Base-by-base conservation (phyloP, 257 asterid species). In the Verbena officinalis region DNA sequence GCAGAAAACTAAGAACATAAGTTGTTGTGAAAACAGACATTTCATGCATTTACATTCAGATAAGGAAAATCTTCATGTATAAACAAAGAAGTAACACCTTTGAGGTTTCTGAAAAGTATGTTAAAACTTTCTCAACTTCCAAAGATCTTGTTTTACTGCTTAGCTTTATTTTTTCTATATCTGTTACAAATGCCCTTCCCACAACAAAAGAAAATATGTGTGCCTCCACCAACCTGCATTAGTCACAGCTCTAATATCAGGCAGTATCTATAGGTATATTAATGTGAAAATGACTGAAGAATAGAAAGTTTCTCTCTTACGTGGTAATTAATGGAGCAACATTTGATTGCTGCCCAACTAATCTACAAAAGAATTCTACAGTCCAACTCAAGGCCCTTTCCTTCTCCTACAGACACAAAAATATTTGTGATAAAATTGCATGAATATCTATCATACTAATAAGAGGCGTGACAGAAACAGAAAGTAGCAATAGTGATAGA, bases 171-270 rank as follows among this genome's bases (percentile, higher is more conserved):
- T 90, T 94, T 71, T 94, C 99, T 69, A 90, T 82, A 80, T 94
- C 99, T n/a, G 93, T 80, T 63, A 94, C 99, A 76, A 94, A 84
- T 61, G 98, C 97, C 84, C 99, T 88, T 64, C 98, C 99, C 73
- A 90, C 89, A 74, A 90, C 98, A 80, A 94, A 94, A 64, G 95
- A 91, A 83, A 90, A 94, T 75, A 88, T 86, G 81, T 94, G 99
- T 10, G 94, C 88, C 87, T 94, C 99, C 46, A 90, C 96, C 80
- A 94, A 90, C 91, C 99, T 94, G 95, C 77, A 71, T 78, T 51
- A 65, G 55, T 68, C 59, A 80, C 62, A 64, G 50, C 42, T 34
- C 55, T 62, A 70, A 22, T 12, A 59, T 73, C 61, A 70, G 52
- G 20, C 51, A 15, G 48, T 22, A 23, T 45, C 63, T 62, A 65